These are phyloP conservation scores for Spencermartinsiella europaea DNA, from an alignment of 805 yeast genomes.

Conservation along the genomic window DNA sequence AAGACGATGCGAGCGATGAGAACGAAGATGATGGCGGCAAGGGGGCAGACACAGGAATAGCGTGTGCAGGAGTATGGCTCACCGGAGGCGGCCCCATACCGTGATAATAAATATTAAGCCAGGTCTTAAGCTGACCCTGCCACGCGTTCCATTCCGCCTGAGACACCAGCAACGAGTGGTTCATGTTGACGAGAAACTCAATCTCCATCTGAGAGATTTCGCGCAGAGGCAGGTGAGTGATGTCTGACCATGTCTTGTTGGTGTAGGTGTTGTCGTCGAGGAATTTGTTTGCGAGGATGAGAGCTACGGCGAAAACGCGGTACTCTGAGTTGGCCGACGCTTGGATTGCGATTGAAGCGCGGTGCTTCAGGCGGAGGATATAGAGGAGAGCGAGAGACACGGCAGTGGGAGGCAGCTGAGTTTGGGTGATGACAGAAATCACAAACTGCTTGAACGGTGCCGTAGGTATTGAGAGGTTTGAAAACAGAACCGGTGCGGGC, in stretches of 20 bases:
- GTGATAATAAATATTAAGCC: slow-evolving; percentile 19
- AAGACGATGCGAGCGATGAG: background rate
- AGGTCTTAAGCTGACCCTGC: slow-evolving; percentile 18
- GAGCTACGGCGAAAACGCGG: slow-evolving; percentile 49
- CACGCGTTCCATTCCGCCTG: slow-evolving; percentile 28
- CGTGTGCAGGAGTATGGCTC: slow-evolving; percentile 2
- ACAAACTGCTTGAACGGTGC: slow-evolving; percentile 28
- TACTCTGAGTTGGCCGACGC: slow-evolving; percentile 33
- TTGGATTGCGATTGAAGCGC: slow-evolving; percentile 19
- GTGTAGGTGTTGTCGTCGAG: slow-evolving; percentile 92
- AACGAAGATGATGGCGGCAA: background rate
- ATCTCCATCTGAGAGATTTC: slow-evolving; percentile 62
- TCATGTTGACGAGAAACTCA: slow-evolving; percentile 54
- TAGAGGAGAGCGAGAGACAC: slow-evolving; percentile 32
- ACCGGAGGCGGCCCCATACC: background rate
- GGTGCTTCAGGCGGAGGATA: slow-evolving; percentile 27
- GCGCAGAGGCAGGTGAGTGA: slow-evolving; percentile 62
- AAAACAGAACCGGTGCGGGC: too few species aligned
- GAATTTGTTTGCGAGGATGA: slow-evolving; percentile 82
- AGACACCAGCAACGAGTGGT: slow-evolving; percentile 49
- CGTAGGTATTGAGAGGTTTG: slow-evolving; percentile 17
- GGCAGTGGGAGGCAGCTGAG: slow-evolving; percentile 29
- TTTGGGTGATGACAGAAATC: slow-evolving; percentile 24
- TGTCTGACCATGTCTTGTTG: slow-evolving; percentile 86
- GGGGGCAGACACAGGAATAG: background rate